Base-by-base conservation (phyloP, 345 rosid genomes). In the Schrenkiella parvula region DNA sequence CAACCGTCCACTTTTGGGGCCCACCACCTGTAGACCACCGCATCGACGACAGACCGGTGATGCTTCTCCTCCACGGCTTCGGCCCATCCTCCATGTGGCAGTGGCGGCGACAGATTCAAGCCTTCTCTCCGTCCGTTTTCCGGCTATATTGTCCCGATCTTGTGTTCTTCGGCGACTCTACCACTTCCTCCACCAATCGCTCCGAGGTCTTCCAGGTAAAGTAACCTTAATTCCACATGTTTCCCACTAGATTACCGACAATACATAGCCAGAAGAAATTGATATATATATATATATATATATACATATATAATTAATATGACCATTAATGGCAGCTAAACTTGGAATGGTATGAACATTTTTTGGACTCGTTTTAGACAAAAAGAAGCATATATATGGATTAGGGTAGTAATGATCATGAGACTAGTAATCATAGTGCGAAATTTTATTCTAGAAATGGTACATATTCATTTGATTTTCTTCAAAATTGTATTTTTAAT, bases 41-140 rank as follows among this genome's bases (percentile, higher is more conserved):
- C 35, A 34, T 28, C 6, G 32, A 55, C n/a, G 14, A n/a, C 17
- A 85, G 84, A 60, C 86, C 89, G 0, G 68, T 81, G 13, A 51
- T 93, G n/a, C 66, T 93, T 35, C 80, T 93, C 32, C 78, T 93
- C 70, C 98, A 93, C 35, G 98, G 97, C 48, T 93, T 93, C 63
- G 98, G 98, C 0, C 97, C 97, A 6, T 54, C 68, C 11, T 80
- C 92, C 14, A 68, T 87, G 56, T 91, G 93, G 93, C 93, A 88
- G 70, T 92, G 98, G 98, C 84, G 91, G 26, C 70, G 62, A 29
- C 93, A 90, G 82, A 93, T 88, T 28, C 92, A 86, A 53, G 83
- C 80, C 74, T 83, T 80, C 80, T 83, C 90, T 3, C 59, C 84
- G 1, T 71, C 88, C 0, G 4, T 31, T 19, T 86, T 85, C 80